Base-by-base conservation (phyloP, 345 rosid genomes). In the Boechera retrofracta region DNA sequence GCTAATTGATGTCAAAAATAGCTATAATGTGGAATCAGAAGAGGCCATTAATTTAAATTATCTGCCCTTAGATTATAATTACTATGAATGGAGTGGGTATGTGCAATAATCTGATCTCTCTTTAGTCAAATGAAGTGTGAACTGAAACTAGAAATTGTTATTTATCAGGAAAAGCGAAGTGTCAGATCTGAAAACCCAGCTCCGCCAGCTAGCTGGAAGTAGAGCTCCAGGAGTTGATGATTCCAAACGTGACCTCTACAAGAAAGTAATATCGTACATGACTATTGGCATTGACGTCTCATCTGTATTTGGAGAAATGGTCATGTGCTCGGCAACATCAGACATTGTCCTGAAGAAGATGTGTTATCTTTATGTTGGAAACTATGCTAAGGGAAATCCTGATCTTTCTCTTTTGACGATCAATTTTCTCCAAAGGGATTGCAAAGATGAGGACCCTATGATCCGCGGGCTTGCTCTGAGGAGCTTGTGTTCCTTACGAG, bases 271-370 rank as follows among this genome's bases (percentile, higher is more conserved):
- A 53, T 91, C 99, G 2, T 86, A 87, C 80, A 95, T 92, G 98
- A 95, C 97, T 4, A 86, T 95, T 12, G 97, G 99, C 55, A 87
- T 95, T 48, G 99, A 95, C 31, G 99, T 95, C 76, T 87, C 99
- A 4, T 82, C 98, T 11, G 84, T 95, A 13, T 95, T 95, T 29
- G 96, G 99, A 7, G 99, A 95, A 87, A 95, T 95, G 98, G 98
- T 95, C 47, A 95, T 95, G 99, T 95, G 99, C 81, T 95, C 97
- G 0, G 98, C 96, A 5, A 92, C 99, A 32, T 87, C 98, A n/a
- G 98, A 95, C 78, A 92, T 95, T 68, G 99, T 95, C 45, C 75
- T 95, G 84, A 95, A 95, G 93, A 95, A 95, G 76, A 95, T 95
- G 98, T 95, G 98, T 71, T 95, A 92, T 74, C 87, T 95, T 28